Base-by-base conservation (phyloP, 768 basidiomycete species). In the Exsudoporus frostii region DNA sequence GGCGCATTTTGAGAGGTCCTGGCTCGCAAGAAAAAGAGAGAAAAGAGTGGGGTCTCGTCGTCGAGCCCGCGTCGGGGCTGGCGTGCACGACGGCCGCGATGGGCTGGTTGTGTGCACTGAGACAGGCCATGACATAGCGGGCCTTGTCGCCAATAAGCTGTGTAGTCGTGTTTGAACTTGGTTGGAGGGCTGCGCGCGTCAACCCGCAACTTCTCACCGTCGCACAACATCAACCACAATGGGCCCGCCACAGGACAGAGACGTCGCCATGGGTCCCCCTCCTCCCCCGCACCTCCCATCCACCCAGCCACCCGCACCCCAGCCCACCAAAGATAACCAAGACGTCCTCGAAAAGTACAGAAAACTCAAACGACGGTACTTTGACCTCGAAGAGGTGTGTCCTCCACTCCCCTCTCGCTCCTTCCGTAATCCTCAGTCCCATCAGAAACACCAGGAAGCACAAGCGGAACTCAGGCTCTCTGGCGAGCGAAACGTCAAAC, bases 301-400 rank as follows among this genome's bases (percentile, higher is more conserved):
- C 13, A 42, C 66, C 13, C 70, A 63, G 27, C 62, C 66, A 17
- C 46, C 63, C 2, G 43, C 64, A 20, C 66, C 71, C 10, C 71
- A 65, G 29, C 48, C 65, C 15, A 6, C 42, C 17, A 76, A 72
- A 48, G 77, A 80, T 53, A 61, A 54, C 46, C 76, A 74, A 46
- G 84, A 84, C 45, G 65, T 77, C 56, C 61, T 62, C 43, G 85
- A 86, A 71, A 88, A 86, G 69, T 85, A 86, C 67, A 73, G 71
- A 54, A 80, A 76, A 58, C 74, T 88, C 48, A 90, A 90, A 65
- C 71, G 82, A 39, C 80, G 81, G 37, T 85, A 80, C 65, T 78
- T 79, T 57, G 84, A 86, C 49, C 78, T 88, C 38, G 84, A 88
- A 60, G 82, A 88, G 80, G 88, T 88, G 49, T 61, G 82, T 72